Base-by-base conservation (phyloP, 2,329 filamentous ascomycete species). In the Ophiocordyceps camponoti-rufipedis region DNA sequence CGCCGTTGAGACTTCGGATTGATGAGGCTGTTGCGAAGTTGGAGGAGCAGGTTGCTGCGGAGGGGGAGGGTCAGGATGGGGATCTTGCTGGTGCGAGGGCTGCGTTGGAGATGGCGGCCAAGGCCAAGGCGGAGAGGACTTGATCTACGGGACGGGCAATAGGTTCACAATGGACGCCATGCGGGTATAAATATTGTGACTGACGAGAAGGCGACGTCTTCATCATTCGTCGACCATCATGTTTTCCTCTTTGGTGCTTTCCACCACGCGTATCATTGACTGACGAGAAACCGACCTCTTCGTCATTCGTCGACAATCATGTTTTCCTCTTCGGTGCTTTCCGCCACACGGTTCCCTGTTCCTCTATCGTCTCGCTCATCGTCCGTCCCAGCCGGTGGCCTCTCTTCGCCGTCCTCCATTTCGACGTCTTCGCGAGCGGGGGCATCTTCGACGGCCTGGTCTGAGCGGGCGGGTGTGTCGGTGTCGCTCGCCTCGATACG, bases 41-140 rank as follows among this genome's bases (percentile, higher is more conserved):
- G 43, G 78, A 93, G 64, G 74, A 82, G 52, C 72, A 85, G 60
- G 68, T 95, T 54, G 84, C 87, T 53, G 66, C 74, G n/a, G 63
- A 64, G n/a, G 63, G 64, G 28, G 75, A 69, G 53, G 65, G 67
- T 51, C 65, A 64, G 46, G 67, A 62, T 12, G 65, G 58, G 1
- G 56, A 61, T 0, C 55, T 65, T 23, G 69, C 65, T 14, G 74
- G 81, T 58, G 53, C 80, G 43, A 59, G 65, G 43, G 68, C 68
- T 53, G 78, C 78, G 2, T 72, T 70, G 57, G 67, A 72, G 49
- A 68, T 68, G 10, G 56, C 80, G 49, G 62, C 59, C 44, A 59
- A 69, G 52, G 74, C 69, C 16, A 71, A 72, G 61, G 62, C 53
- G 23, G 29, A 12, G 33, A 42, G 12, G 12, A 12, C 69, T 43